Evolutionary conservation across 768 basidiomycete genomes (phyloP), one percentile per base, ranked within the genome.

Genomic region (Asterophora lycoperdoides): DNA sequence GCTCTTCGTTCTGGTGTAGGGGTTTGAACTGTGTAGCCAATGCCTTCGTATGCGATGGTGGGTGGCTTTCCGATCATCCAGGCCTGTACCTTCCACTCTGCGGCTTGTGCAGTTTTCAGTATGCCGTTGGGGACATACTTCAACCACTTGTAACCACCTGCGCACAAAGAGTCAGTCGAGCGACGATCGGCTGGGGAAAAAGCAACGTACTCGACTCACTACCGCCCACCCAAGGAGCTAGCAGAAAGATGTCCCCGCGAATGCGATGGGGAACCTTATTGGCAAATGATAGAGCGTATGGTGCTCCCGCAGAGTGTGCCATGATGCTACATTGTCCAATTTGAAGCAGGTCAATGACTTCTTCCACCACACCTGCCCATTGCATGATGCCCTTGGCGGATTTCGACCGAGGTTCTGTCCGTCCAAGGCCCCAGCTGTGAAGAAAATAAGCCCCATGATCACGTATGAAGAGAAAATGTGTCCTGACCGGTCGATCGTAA

Each of bases 51-150:
- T 1, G 86, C 76, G 35, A 92, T 74, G 1, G 85, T 83, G 8
- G 93, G 94, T 14, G 92, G 90, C 60, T 97, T 97, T 55, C 95
- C 96, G 26, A 99, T 80, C 84, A 91, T 90, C 90, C 94, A 98
- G 0, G 90, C 89, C 61, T 96, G 93, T 38, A 98, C 74, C 65
- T 88, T 92, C 93, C 93, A 97, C 62, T 99, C 95, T 0, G 95
- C 95, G 4, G 93, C 90, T 65, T 95, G 93, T 0, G 93, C 95
- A 0, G 93, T 93, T 71, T 89, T 93, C 54, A 99, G 74, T 33
- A 99, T 81, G 23, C 89, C 84, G 52, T 89, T 90, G 1, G 95
- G 95, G 5, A 99, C 89, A 62, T 93, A 98, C 67, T 93, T 95
- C 44, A 99, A 77, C 93, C 93, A 97, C 61, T 87, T 93, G 70